phyloP scores from a whole-genome alignment of 345 rosid genomes.

The Populus simonii region DNA sequence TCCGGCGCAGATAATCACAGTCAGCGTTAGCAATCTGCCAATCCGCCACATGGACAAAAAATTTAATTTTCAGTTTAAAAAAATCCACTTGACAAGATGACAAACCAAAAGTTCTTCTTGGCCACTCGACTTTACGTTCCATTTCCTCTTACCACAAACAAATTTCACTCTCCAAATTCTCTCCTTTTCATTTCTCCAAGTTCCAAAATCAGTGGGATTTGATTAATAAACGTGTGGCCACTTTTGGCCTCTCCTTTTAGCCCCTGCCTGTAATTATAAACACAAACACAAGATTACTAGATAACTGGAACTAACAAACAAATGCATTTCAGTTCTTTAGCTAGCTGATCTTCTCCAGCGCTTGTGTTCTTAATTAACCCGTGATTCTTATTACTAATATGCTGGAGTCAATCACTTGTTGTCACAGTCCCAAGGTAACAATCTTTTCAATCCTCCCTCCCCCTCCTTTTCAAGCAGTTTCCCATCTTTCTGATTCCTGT shows the following conservation, averaged over 20 bases:
- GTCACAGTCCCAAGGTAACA: constrained; percentile 49
- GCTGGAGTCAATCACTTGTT: constrained; percentile 54
- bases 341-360: constrained; percentile 4
- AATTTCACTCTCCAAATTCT: not conserved
- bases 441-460: not conserved
- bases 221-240: constrained; percentile 34
- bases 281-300: not conserved
- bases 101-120: not conserved
- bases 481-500: no score
- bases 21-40: not conserved
- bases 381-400: constrained; percentile 15
- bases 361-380: not conserved
- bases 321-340: no score
- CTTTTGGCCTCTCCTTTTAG: constrained; percentile 28
- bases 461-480: no score
- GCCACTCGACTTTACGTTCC: not conserved
- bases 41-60: constrained; percentile 10
- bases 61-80: not conserved
- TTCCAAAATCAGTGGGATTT: constrained; percentile 7
- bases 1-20: constrained; percentile 1
- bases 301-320: no score
- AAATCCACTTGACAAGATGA: not conserved
- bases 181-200: not conserved
- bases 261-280: constrained; percentile 9
- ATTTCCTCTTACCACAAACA: constrained; percentile 11